A percentile compares a stretch with the other conserved stretches of the same genome.
These are phyloP conservation scores for Lipomyces yamadae DNA, from an alignment of 805 yeast genomes.

Conservation along the genomic window DNA sequence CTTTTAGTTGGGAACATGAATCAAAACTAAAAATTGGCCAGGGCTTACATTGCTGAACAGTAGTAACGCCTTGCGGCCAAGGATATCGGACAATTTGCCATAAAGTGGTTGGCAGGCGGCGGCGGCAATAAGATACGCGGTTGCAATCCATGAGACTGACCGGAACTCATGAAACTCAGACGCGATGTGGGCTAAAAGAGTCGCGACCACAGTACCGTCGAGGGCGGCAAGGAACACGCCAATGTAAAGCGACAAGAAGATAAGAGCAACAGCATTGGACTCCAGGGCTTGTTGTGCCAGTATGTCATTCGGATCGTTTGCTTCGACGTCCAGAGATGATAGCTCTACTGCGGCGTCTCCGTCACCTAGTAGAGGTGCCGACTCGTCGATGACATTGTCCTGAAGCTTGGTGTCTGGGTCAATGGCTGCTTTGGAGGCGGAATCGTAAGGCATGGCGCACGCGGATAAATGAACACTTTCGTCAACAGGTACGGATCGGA, in stretches of 20 bases:
- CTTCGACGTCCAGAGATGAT: neutral
- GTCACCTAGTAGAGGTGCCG: neutral
- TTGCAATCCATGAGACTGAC: slow-evolving; percentile 71
- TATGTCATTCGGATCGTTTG: slow-evolving; percentile 11
- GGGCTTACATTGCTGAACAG: slow-evolving; percentile 50
- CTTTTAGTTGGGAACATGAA: neutral
- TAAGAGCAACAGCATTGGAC: slow-evolving; percentile 42
- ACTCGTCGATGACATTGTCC: slow-evolving; percentile 4
- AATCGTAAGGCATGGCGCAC: neutral
- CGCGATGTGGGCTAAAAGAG: slow-evolving; percentile 62
- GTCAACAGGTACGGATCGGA: no score
- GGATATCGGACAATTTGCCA: slow-evolving; percentile 72
- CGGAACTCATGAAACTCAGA: slow-evolving; percentile 60
- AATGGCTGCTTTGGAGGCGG: neutral
- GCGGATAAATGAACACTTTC: no score
- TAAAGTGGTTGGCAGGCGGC: slow-evolving; percentile 79
- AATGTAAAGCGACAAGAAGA: slow-evolving; percentile 51
- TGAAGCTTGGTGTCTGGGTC: neutral
- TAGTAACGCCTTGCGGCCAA: slow-evolving; percentile 50
- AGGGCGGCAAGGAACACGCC: slow-evolving; percentile 57
- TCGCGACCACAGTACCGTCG: slow-evolving; percentile 60
- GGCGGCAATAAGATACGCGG: slow-evolving; percentile 70
- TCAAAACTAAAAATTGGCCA: slow-evolving; percentile 46
- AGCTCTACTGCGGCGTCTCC: slow-evolving; percentile 4
- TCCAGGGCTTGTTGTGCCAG: slow-evolving; percentile 4